phyloP scores from a whole-genome alignment of 139 green algal genomes.

The Diplosphaera chodatii region DNA sequence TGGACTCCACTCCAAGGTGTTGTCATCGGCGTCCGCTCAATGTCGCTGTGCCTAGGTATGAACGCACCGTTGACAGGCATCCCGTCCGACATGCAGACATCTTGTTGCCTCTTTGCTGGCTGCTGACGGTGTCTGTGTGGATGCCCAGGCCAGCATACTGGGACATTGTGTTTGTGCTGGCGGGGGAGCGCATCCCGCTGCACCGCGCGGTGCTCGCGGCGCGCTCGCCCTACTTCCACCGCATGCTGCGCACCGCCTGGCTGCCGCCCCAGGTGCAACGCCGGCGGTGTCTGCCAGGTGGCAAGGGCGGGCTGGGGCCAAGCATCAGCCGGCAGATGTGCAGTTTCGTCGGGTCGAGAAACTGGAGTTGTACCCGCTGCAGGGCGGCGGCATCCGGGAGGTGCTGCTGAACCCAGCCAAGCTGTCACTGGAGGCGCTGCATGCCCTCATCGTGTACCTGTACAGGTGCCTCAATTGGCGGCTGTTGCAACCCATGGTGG shows the following conservation, averaged over 20 bases:
- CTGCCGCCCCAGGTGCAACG: background rate
- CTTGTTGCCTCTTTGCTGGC: no score
- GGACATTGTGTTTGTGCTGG: slow-evolving; percentile 5
- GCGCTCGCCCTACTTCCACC: slow-evolving; percentile 15
- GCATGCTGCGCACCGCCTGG: slow-evolving; percentile 10
- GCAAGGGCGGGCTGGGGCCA: no score
- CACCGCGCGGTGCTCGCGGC: slow-evolving; percentile 21
- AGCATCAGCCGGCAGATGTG: no score
- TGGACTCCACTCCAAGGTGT: background rate
- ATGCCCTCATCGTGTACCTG: slow-evolving; percentile 14
- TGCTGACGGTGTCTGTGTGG: no score
- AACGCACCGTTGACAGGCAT: no score
- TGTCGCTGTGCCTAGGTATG: no score
- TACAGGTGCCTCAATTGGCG: no score
- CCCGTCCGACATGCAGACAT: no score
- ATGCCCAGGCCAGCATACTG: background rate
- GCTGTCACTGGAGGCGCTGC: slow-evolving; percentile 5
- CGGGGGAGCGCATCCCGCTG: slow-evolving; percentile 12
- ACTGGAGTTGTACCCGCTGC: background rate
- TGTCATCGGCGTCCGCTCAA: no score
- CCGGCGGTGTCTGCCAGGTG: no score
- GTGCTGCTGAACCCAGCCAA: background rate
- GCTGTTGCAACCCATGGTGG: no score
- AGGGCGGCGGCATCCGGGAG: background rate
- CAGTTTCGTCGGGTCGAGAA: background rate